phyloP scores from a whole-genome alignment of 148 eudicot genomes.

The Heliosperma pusillum region DNA sequence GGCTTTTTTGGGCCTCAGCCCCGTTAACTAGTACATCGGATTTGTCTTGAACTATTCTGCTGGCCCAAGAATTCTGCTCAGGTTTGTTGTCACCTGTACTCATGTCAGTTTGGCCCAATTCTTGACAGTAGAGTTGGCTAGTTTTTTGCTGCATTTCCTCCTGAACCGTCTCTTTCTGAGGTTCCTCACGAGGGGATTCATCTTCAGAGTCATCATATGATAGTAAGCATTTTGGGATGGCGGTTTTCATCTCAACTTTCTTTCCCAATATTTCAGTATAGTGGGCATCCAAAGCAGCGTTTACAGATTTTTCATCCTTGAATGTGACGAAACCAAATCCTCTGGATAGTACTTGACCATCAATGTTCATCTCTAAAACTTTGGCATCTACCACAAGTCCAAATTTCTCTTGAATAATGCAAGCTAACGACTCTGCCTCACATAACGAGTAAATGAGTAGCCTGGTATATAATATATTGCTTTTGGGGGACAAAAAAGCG shows the following conservation, averaged over 20 bases:
- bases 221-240: constrained; percentile 23
- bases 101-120: constrained; percentile 1
- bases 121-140: constrained; percentile 2
- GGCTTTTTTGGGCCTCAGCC: not conserved
- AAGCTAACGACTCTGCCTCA: constrained; percentile 24
- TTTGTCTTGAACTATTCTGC: constrained; percentile 17
- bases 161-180: constrained; percentile 8
- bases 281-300: constrained; percentile 34
- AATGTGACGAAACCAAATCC: constrained; percentile 43
- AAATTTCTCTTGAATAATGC: constrained; percentile 28
- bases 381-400: constrained; percentile 32
- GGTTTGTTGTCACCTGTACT: constrained; percentile 4
- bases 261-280: constrained; percentile 33
- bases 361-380: constrained; percentile 27
- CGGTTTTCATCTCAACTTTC: constrained; percentile 36
- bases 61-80: constrained; percentile 33
- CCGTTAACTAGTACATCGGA: constrained; percentile 6
- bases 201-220: constrained; percentile 16
- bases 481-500: not conserved
- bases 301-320: constrained; percentile 30
- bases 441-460: not conserved
- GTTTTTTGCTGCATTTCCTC: constrained; percentile 16
- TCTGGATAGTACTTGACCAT: constrained; percentile 24
- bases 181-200: constrained; percentile 18
- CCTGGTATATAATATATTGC: not conserved